Percentiles rank a stretch among this genome's conserved stretches.
These are phyloP conservation scores for Colletotrichum shisoi DNA, from an alignment of 2,329 filamentous ascomycete species.

Conservation along the genomic window DNA sequence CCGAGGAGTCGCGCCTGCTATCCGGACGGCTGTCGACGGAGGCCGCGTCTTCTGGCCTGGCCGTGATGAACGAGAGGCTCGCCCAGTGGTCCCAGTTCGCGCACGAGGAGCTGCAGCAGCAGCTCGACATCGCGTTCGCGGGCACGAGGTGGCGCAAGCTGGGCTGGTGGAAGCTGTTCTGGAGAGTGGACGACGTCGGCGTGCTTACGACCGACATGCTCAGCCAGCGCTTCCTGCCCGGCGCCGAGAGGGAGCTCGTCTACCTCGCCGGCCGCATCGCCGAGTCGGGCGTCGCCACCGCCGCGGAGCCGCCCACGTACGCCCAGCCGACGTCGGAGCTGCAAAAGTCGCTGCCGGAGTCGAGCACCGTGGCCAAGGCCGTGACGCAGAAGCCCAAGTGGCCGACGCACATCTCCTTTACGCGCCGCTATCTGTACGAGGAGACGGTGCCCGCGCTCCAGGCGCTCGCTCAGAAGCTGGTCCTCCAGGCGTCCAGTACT, in stretches of 20 bases:
- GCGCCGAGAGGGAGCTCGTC: conserved; percentile 81
- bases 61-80: conserved; percentile 66
- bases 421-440: conserved; percentile 71
- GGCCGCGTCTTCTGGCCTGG: conserved; percentile 51
- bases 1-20: conserved; percentile 55
- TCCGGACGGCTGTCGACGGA: conserved; percentile 47
- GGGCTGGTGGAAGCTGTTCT: conserved; percentile 94
- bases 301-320: conserved; percentile 44
- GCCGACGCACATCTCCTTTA: conserved; percentile 77
- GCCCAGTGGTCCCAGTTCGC: conserved; percentile 78
- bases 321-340: conserved; percentile 47
- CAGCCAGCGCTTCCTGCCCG: conserved; percentile 76
- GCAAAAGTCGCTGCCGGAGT: conserved; percentile 32
- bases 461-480: conserved; percentile 74
- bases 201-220: conserved; percentile 84
- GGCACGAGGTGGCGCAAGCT: conserved; percentile 81
- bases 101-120: conserved; percentile 81
- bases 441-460: conserved; percentile 75
- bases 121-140: conserved; percentile 79
- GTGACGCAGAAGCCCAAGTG: conserved; percentile 57
- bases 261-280: conserved; percentile 81
- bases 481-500: conserved; percentile 78
- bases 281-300: conserved; percentile 50
- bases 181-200: conserved; percentile 90
- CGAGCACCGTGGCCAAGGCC: conserved; percentile 21